A percentile compares a stretch with the other conserved stretches of the same genome.
These are phyloP conservation scores for Cyclotella kingstonii DNA, from an alignment of 108 stramenopile species.

Conservation along the genomic window DNA sequence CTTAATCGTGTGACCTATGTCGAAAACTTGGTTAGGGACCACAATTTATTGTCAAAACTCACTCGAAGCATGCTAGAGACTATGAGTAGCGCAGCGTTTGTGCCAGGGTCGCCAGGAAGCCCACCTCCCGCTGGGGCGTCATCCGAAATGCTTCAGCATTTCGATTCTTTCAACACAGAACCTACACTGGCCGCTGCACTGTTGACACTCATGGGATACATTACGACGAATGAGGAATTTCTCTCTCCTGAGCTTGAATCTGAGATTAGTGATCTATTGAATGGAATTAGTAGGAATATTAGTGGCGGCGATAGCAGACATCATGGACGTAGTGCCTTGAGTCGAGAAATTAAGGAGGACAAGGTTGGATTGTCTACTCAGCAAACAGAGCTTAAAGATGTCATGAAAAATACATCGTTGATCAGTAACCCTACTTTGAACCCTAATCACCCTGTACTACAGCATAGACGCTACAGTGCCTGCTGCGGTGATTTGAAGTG, in stretches of 20 bases:
- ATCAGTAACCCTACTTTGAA: slow-evolving; percentile 46
- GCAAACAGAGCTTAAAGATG: slow-evolving; percentile 1
- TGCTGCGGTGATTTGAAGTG: slow-evolving; percentile 92
- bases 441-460: slow-evolving; percentile 71
- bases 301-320: slow-evolving; percentile 34
- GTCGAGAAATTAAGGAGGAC: background rate
- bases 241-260: slow-evolving; percentile 24
- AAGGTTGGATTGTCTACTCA: background rate
- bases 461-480: slow-evolving; percentile 85
- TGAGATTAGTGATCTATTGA: slow-evolving; percentile 20
- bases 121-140: slow-evolving; percentile 17
- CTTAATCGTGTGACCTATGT: slow-evolving; percentile 92
- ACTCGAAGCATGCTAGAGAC: slow-evolving; percentile 65
- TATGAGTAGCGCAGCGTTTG: slow-evolving; percentile 47
- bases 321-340: slow-evolving; percentile 19
- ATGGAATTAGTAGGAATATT: slow-evolving; percentile 9
- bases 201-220: slow-evolving; percentile 23
- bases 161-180: background rate
- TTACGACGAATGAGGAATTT: slow-evolving; percentile 19
- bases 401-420: slow-evolving; percentile 12
- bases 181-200: slow-evolving; percentile 14
- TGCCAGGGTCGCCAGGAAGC: slow-evolving; percentile 22
- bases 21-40: slow-evolving; percentile 63
- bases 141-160: slow-evolving; percentile 5
- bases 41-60: slow-evolving; percentile 68